phyloP scores from a whole-genome alignment of 2,329 filamentous ascomycete genomes.

The Colletotrichum sp. region DNA sequence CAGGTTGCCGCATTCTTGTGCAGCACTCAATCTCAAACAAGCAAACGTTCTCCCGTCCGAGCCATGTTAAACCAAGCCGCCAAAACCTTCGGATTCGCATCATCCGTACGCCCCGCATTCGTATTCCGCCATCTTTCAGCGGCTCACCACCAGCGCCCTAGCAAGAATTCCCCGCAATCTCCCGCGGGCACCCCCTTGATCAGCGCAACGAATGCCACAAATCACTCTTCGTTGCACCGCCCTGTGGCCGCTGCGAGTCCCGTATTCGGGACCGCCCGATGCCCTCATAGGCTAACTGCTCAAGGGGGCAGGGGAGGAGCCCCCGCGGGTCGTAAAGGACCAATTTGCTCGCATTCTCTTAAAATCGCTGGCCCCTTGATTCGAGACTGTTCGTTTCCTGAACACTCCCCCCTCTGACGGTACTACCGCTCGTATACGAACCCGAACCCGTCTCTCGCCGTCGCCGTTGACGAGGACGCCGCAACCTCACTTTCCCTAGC shows the following conservation, averaged over 20 bases:
- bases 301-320: not conserved
- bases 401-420: not conserved
- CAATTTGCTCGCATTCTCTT: constrained; percentile 1
- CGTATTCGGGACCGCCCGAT: not conserved
- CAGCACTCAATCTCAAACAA: not conserved
- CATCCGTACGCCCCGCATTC: not conserved
- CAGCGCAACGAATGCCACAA: not conserved
- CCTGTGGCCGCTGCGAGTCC: not conserved
- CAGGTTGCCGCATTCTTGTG: not conserved
- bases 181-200: not conserved
- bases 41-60: not conserved
- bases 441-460: not conserved
- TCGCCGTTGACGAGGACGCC: not conserved
- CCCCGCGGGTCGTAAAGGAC: not conserved
- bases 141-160: not conserved
- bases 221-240: not conserved
- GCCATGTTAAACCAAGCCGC: not conserved
- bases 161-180: not conserved
- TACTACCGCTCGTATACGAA: not conserved
- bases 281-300: not conserved
- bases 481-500: not conserved
- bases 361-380: not conserved
- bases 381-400: not conserved
- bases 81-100: not conserved
- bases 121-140: not conserved